Conservation (phyloP, 495 filamentous ascomycete genomes). For the Aeminium ludgeri region DNA sequence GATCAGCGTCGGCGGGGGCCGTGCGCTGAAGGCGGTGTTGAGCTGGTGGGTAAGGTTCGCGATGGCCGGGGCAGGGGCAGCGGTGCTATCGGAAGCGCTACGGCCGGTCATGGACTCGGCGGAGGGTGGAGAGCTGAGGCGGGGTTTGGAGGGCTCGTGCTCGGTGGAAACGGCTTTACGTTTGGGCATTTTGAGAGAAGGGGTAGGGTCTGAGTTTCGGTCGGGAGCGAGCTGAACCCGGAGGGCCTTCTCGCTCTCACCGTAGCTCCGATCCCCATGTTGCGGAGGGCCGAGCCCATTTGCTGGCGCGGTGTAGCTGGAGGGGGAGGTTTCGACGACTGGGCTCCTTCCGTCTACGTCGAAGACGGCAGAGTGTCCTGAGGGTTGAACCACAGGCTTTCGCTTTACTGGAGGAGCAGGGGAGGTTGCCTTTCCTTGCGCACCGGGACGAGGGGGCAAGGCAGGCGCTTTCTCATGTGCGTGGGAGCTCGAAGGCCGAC, state of each 20-base stretch:
- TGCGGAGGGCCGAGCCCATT: slow-evolving; percentile 20
- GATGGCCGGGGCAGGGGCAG: no score
- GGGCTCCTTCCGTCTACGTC: slow-evolving; percentile 8
- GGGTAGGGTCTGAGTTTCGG: slow-evolving; percentile 13
- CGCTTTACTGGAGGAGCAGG: slow-evolving; percentile 7
- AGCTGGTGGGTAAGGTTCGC: slow-evolving; percentile 4
- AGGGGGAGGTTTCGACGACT: slow-evolving; percentile 19
- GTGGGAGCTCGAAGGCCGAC: no score
- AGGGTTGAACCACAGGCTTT: slow-evolving; percentile 22
- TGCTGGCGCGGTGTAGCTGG: slow-evolving; percentile 18
- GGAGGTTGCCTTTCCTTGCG: no score
- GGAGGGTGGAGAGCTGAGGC: no score
- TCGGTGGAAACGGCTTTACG: slow-evolving; percentile 25
- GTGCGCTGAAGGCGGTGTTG: not conserved
- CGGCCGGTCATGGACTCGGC: no score
- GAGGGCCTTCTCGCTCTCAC: slow-evolving; percentile 11
- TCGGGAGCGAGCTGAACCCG: not conserved
- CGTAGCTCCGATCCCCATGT: slow-evolving; percentile 17
- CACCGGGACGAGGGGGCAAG: slow-evolving; percentile 10
- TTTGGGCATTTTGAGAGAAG: slow-evolving; percentile 23
- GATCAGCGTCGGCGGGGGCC: no score
- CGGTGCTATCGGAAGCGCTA: no score
- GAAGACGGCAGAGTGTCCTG: slow-evolving; percentile 20
- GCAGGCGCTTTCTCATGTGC: slow-evolving; percentile 16
- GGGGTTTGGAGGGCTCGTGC: no score